Conservation (phyloP, 257 asterid species). For the Nicotiana knightiana region DNA sequence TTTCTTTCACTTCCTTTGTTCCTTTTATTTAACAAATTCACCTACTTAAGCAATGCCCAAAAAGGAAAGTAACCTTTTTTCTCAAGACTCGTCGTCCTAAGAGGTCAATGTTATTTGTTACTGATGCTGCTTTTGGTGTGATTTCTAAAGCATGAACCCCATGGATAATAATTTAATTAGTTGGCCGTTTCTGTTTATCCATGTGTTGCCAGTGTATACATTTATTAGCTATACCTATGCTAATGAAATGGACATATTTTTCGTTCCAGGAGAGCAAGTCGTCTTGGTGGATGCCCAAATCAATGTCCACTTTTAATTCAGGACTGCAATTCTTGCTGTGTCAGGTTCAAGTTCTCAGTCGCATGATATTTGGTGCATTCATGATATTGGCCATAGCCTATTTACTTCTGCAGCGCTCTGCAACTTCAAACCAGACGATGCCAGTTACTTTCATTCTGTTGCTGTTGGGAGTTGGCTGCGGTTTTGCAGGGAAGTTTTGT, state of each 20-base stretch:
- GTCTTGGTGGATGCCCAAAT: constrained; percentile 81
- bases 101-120: background rate
- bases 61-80: background rate
- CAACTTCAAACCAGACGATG: constrained; percentile 65
- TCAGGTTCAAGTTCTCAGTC: constrained; percentile 64
- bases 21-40: background rate
- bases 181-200: background rate
- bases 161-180: background rate
- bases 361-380: constrained; percentile 60
- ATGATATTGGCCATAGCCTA: constrained; percentile 48
- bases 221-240: background rate
- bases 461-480: constrained; percentile 56
- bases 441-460: constrained; percentile 71
- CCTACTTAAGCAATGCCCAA: background rate
- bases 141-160: background rate
- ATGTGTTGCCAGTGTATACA: background rate
- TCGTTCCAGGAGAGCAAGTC: constrained; percentile 50
- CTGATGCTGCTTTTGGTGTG: background rate
- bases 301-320: constrained; percentile 49
- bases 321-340: constrained; percentile 62
- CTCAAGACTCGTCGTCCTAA: background rate
- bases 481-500: constrained; percentile 72
- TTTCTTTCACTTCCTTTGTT: background rate
- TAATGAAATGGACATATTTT: background rate
- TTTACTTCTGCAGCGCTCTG: constrained; percentile 60